A percentile compares a stretch with the other conserved stretches of the same genome.
These are phyloP conservation scores for Quercus tomentella DNA, from an alignment of 331 rosid genomes.

Conservation along the genomic window DNA sequence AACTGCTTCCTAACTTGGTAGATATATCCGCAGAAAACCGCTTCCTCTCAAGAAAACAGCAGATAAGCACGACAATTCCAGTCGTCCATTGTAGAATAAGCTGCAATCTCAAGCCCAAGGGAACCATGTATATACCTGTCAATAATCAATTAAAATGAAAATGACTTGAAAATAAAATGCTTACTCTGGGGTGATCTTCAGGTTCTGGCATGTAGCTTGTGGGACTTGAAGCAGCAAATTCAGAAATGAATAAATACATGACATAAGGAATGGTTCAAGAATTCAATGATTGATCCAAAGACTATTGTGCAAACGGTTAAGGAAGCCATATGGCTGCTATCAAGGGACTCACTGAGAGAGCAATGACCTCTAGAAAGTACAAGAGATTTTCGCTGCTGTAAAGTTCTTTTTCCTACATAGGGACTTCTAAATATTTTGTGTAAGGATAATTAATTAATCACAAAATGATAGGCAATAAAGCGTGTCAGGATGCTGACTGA, in stretches of 20 bases:
- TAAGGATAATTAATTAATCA: not conserved
- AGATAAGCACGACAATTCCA: constrained; percentile 83
- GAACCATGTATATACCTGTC: constrained; percentile 87
- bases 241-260: constrained; percentile 2
- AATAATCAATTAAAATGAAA: constrained; percentile 71
- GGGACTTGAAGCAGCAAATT: constrained; percentile 1
- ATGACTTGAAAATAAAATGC: constrained; percentile 64
- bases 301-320: not conserved
- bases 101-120: constrained; percentile 98
- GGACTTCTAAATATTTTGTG: not conserved
- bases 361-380: not conserved
- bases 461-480: not conserved
- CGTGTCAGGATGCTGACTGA: not conserved
- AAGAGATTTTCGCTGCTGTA: not conserved
- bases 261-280: not conserved
- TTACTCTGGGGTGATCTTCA: constrained; percentile 34
- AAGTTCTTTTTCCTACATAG: not conserved
- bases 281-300: not conserved
- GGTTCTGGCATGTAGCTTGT: constrained; percentile 33
- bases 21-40: constrained; percentile 65
- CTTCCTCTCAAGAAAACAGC: constrained; percentile 84
- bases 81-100: constrained; percentile 98
- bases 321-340: not conserved
- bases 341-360: not conserved
- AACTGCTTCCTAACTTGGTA: constrained; percentile 88